Conservation (phyloP, 495 filamentous ascomycete species). For the Penicillium parvum region DNA sequence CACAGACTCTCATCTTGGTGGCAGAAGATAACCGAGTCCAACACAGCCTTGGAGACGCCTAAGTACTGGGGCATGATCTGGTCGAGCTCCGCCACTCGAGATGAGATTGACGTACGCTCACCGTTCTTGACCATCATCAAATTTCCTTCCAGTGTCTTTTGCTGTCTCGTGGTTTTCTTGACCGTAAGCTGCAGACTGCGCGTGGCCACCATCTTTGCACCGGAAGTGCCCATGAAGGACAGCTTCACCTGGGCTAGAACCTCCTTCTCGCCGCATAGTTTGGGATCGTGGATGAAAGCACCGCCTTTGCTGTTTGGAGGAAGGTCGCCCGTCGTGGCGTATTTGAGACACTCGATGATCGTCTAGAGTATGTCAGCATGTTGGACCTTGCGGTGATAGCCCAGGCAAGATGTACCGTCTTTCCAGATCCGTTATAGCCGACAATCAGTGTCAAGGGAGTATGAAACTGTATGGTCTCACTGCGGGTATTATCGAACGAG, state of each 20-base stretch:
- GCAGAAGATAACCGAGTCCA: conserved; percentile 95
- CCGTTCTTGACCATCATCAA: conserved; percentile 72
- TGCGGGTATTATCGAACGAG: conserved; percentile 76
- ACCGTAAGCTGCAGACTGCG: conserved; percentile 80
- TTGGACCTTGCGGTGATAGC: too few relatives aligned
- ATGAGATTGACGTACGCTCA: conserved; percentile 73
- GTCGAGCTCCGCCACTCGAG: conserved; percentile 73
- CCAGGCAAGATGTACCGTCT: conserved; percentile 70
- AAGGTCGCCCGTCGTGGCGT: conserved; percentile 90
- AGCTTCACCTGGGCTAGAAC: conserved; percentile 90
- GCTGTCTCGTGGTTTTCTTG: conserved; percentile 68
- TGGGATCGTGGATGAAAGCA: conserved; percentile 95
- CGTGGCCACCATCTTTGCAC: conserved; percentile 72
- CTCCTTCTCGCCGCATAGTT: conserved; percentile 85
- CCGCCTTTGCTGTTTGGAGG: conserved; percentile 92
- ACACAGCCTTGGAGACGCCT: conserved; percentile 82
- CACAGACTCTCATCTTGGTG: conserved; percentile 97
- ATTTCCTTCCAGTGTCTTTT: conserved; percentile 76
- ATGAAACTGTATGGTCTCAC: conserved; percentile 83
- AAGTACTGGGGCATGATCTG: conserved; percentile 79
- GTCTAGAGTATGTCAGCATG: conserved; percentile 52
- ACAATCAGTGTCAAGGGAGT: conserved; percentile 93
- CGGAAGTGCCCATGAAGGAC: conserved; percentile 70
- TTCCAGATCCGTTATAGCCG: conserved; percentile 94
- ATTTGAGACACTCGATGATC: conserved; percentile 98